Evolutionary conservation across 208 protist genomes (phyloP), one percentile per base, ranked within the genome.

Genomic region (Acanthamoeba castellanii): DNA sequence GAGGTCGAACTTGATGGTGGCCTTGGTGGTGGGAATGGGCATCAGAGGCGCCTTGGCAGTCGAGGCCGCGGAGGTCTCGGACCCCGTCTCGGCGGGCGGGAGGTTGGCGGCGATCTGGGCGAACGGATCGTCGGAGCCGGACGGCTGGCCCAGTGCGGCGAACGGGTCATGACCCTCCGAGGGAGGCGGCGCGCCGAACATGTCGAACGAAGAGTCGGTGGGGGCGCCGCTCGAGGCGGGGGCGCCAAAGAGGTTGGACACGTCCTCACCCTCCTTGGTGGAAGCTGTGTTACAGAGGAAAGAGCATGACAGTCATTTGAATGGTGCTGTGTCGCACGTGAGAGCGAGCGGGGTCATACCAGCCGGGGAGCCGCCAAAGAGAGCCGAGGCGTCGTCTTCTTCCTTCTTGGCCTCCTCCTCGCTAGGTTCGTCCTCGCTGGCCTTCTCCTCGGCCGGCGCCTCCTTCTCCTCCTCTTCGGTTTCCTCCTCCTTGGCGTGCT

Each of bases 41-140:
- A 74, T n/a, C 9, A 94, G 47, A 2, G 85, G 59, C 25, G 32
- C 34, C 20, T 55, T 70, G 4, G 57, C 85, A 8, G 85, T 52
- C 14, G 59, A 47, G 2, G 59, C 20, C 22, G 52, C 1, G 25
- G 61, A 9, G 45, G 27, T 55, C 74, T 84, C 74, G 27, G 45
- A 2, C 30, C 9, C 37, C 45, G 74, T 55, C 64, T 70, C 64
- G 64, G 13, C 64, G 64, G 64, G 64, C 64, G 64, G 64, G 7
- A 92, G 59, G 85, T 92, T 92, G 61, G 85, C 85, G 47, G 78
- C 78, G 50, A 87, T 87, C 78, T 87, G 47, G n/a, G 78, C 78
- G 47, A 87, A 87, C n/a, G 78, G 78, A 30, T 87, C 78, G 3
- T 61, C 78, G 3, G 11, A 18, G 47, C 13, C 78, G 45, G 59